A percentile compares a stretch with the other conserved stretches of the same genome.
Conservation (phyloP, 345 rosid genomes). For the Aurinia saxatilis region DNA sequence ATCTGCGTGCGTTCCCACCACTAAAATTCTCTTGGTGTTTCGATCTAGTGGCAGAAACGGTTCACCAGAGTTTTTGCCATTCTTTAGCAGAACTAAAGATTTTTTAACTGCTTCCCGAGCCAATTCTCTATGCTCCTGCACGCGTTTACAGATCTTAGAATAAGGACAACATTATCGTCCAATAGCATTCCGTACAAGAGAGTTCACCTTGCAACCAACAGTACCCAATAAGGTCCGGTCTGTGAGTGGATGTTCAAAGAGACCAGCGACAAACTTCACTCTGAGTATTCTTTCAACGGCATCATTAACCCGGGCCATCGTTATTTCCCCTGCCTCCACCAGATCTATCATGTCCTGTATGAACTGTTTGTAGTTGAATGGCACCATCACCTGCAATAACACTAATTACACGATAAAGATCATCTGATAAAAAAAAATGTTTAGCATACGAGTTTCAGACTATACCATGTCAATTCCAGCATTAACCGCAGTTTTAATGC, state of each 20-base stretch:
- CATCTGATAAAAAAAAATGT: neutral
- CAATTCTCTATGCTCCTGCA: slow-evolving; percentile 66
- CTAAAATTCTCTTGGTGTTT: slow-evolving; percentile 59
- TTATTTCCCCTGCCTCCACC: slow-evolving; percentile 66
- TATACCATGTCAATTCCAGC: slow-evolving; percentile 90
- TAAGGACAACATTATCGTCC: neutral
- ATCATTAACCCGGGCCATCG: slow-evolving; percentile 65
- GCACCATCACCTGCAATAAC: slow-evolving; percentile 51
- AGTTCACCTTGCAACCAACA: slow-evolving; percentile 77
- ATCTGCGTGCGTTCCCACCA: slow-evolving; percentile 74
- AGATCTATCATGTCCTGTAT: slow-evolving; percentile 42
- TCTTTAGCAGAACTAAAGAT: slow-evolving; percentile 78
- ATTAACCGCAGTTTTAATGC: slow-evolving; percentile 55
- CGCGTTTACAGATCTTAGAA: slow-evolving; percentile 1
- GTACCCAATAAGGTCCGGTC: slow-evolving; percentile 52
- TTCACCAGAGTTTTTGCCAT: slow-evolving; percentile 50
- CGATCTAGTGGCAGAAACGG: slow-evolving; percentile 64
- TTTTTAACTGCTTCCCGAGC: slow-evolving; percentile 85
- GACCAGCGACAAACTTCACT: slow-evolving; percentile 77
- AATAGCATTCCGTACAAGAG: neutral
- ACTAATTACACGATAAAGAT: neutral
- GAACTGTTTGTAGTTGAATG: slow-evolving; percentile 42
- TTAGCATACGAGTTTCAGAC: neutral
- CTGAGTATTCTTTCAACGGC: slow-evolving; percentile 86
- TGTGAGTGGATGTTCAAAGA: slow-evolving; percentile 67